Evolutionary conservation across 257 asterid genomes (phyloP).

Genomic region (Nicotiana sylvestris): DNA sequence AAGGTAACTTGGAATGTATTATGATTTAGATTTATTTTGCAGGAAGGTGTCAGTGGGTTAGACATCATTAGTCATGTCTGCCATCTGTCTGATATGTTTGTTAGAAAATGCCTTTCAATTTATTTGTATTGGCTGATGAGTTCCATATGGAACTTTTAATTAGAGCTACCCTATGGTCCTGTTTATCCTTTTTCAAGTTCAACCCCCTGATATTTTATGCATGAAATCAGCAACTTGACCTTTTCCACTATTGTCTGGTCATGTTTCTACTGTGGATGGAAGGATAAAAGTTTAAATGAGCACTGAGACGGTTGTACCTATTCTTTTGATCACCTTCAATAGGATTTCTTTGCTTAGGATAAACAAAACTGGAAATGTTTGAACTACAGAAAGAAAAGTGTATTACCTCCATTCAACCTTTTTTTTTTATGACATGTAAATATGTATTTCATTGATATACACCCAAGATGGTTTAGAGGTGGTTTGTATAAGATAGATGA

Average conservation of each 20-base stretch:
- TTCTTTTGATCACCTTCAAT: neutral
- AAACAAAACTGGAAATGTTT: neutral
- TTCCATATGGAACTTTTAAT: neutral
- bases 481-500: neutral
- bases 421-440: neutral
- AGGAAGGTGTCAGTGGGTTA: neutral
- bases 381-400: neutral
- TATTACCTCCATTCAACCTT: neutral
- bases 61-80: neutral
- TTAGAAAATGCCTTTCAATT: neutral
- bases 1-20: slow-evolving; percentile 42
- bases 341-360: neutral
- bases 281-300: neutral
- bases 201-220: neutral
- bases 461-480: neutral
- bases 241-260: neutral
- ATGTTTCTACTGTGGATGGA: neutral
- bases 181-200: neutral
- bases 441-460: neutral
- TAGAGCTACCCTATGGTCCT: neutral
- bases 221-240: neutral
- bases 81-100: neutral
- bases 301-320: neutral
- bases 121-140: neutral
- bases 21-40: neutral